Base-by-base conservation (phyloP, 495 filamentous ascomycete genomes). In the Astrothelium macrocarpum region DNA sequence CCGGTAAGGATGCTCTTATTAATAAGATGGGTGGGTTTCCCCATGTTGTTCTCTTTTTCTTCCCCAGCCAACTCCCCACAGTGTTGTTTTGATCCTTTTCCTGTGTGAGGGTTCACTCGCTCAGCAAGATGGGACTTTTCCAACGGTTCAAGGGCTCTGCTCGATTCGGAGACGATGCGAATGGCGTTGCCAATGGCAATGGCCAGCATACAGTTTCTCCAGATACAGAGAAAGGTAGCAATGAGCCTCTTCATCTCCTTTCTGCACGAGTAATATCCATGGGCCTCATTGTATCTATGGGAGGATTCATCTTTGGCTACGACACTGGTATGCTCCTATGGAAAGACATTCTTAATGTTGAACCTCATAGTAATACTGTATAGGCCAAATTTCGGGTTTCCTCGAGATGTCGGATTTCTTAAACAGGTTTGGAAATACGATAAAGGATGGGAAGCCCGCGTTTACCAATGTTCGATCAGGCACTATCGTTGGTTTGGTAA, bases 361-460 rank as follows among this genome's bases (percentile, higher is more conserved):
- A 53, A 28, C 31, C 53, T 20, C 68, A 46, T 68, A 65, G 53
- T 67, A 63, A 31, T 67, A 62, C 18, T 25, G 65, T 20, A 65
- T 61, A 42, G 71, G 71, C 39, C 71, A 71, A 60, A 75, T 75
- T 18, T 69, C 66, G 32, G 72, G 72, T 29, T 73, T 75, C 62
- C 59, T 75, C 16, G 68, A 64, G 32, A 75, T 75, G 72, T 18
- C 39, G 11, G 66, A 75, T 64, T 75, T 75, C 46, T 20, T 70
- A n/a, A 23, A 63, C 10, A 60, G 65, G 1, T 75, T 75, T 53
- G 72, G 62, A 23, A 53, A 71, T 53, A 59, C 39, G 10, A 62
- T 46, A 11, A 46, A 45, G 31, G 25, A 62, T 12, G 65, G 65
- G 1, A 32, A 29, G 34, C 45, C 61, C 20, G 59, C 66, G 2